Base-by-base conservation (phyloP, 148 eudicot genomes). In the Vaccinium darrowii region DNA sequence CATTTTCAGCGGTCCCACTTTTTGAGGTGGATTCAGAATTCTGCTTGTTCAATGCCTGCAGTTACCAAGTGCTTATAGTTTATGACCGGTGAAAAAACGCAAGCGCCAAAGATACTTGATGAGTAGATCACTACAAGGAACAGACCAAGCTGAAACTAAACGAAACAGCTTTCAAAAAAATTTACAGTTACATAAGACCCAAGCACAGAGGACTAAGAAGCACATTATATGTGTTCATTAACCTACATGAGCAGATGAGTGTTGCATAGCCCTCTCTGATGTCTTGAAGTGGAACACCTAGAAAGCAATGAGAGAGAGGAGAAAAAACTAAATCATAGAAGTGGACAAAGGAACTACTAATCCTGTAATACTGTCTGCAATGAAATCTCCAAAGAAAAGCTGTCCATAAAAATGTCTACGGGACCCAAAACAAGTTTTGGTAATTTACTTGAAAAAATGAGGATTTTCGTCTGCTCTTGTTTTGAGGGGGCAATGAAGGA, bases 271-370 rank as follows among this genome's bases (percentile, higher is more conserved):
- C 86, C 94, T 90, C 86, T 93, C 94, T 74, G 90, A 90, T 47
- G 93, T 92, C 88, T 91, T 93, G 39, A 92, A 86, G 85, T 92
- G 93, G 86, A 93, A 92, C 79, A 88, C 94, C 99, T 96, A 82
- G 80, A 77, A 83, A 90, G 84, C 74, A 72, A 87, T 71, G 65
- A 60, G 18, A 69, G 2, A 71, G 51, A 16, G 21, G 39, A 39
- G 73, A 30, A 43, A 81, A 50, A 33, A 18, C 9, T 57, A 25
- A 19, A 25, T 82, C 67, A 51, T 2, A 62, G 49, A 76, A 79
- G 21, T 74, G 65, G 30, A 43, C 8, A 85, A 67, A 39, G 51
- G 50, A 69, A 47, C 63, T 83, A 25, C 19, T 62, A 18, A 18
- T 73, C 58, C 18, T 15, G 63, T 65, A 9, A 62, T 52, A 52